phyloP scores from a whole-genome alignment of 805 yeast genomes.

The Candida suzukii region DNA sequence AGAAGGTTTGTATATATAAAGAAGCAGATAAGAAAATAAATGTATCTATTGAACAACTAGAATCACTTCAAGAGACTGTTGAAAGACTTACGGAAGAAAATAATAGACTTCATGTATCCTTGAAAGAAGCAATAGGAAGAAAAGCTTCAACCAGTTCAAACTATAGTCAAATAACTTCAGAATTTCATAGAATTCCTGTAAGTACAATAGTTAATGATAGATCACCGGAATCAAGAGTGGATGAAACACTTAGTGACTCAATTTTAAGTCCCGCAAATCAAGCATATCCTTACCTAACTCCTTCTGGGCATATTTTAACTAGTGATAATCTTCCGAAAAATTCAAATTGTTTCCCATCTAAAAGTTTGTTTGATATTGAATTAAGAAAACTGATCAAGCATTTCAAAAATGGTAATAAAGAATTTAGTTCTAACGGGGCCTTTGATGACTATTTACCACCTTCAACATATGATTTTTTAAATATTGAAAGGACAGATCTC shows the following conservation, averaged over 20 bases:
- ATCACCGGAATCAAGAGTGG: background rate
- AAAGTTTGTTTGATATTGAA: conserved; percentile 69
- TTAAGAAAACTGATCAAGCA: conserved; percentile 37
- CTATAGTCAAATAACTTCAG: conserved; percentile 15
- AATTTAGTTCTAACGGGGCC: background rate
- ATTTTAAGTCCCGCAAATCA: background rate
- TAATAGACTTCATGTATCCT: conserved; percentile 35
- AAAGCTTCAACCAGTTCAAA: conserved; percentile 22
- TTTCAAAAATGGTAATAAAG: conserved; percentile 2
- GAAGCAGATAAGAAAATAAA: conserved; percentile 61
- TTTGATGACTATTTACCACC: background rate
- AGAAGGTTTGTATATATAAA: conserved; percentile 54
- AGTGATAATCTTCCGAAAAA: conserved; percentile 59
- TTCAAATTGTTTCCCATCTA: conserved; percentile 64
- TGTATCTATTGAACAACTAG: conserved; percentile 55
- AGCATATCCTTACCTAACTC: conserved; percentile 55
- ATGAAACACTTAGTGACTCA: background rate
- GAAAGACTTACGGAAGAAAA: conserved; percentile 54
- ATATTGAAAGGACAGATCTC: background rate
- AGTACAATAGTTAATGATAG: background rate
- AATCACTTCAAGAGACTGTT: conserved; percentile 54
- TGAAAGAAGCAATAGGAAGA: conserved; percentile 16
- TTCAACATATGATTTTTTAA: background rate
- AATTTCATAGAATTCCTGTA: background rate
- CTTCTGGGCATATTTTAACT: conserved; percentile 54